Evolutionary conservation across 305 asterid genomes (phyloP), one percentile per base, ranked within the genome.

Genomic region (Fraxinus baroniana): DNA sequence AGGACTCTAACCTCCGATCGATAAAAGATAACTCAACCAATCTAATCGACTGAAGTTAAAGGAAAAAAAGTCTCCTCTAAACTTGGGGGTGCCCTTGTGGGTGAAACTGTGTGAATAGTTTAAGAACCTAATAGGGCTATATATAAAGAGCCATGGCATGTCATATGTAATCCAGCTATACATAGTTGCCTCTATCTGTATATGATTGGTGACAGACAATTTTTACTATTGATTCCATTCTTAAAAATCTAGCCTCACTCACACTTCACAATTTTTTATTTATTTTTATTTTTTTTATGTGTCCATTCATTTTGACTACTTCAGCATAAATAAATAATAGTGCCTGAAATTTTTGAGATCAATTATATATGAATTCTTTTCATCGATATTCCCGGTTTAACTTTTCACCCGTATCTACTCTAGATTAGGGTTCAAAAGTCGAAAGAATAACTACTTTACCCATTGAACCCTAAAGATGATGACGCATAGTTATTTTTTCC

Each of bases 101-200:
- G 60, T 18, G 36, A 30, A 76, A 60, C 36, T 79, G 87, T 76
- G 9, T 77, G 88, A 86, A 88, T 88, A 89, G 90, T 86, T 60
- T 28, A 30, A 24, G 83, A 85, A 68, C 13, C 60, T 1, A 28
- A 64, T 76, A 79, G 84, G 68, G 70, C 33, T 84, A 84, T 85
- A 83, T 87, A 87, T 86, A 86, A 76, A 83, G 85, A 76, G 80
- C 60, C 28, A 75, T 55, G 84, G 3, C 26, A 41, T 32, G 78
- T 79, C 15, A 44, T 70, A 26, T 80, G 71, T 79, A 13, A 85
- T 83, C 73, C 75, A 57, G 1, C 68, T 9, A 62, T 22, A 24
- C 76, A 79, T 6, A 26, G 80, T 80, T 83, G 79, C 62, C 79
- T 78, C 57, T 84, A 80, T 84, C 52, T 72, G 75, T 83, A 76